phyloP scores from a whole-genome alignment of 192 early-diverging fungal genomes.

The Linnemannia exigua region DNA sequence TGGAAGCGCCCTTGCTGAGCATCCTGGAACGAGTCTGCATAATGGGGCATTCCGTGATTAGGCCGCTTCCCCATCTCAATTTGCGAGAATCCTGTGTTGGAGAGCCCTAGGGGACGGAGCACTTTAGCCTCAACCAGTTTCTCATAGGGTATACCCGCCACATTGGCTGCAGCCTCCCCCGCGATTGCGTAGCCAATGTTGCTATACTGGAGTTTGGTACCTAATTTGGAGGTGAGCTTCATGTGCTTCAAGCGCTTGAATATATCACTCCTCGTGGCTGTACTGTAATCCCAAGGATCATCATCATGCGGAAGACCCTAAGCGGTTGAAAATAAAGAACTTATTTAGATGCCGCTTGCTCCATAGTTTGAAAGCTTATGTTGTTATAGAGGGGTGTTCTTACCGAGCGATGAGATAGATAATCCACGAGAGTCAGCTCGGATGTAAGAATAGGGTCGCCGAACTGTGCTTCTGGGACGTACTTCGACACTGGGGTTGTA shows the following conservation, averaged over 20 bases:
- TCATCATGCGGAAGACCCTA: conserved; percentile 11
- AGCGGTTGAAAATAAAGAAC: not conserved
- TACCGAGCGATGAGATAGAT: conserved; percentile 44
- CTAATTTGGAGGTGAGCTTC: not conserved
- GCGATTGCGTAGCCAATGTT: conserved; percentile 29
- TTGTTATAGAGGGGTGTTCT: not conserved
- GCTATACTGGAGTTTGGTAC: conserved; percentile 6
- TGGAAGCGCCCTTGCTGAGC: conserved; percentile 17
- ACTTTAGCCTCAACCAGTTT: conserved; percentile 16
- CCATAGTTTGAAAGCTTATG: not conserved
- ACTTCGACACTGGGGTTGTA: conserved; percentile 30
- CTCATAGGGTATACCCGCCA: conserved; percentile 18
- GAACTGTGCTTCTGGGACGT: conserved; percentile 17
- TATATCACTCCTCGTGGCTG: conserved; percentile 4
- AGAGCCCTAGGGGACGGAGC: conserved; percentile 18
- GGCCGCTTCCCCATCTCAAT: conserved; percentile 26
- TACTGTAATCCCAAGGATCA: conserved; percentile 4
- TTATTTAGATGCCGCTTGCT: not conserved
- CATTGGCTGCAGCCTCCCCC: conserved; percentile 39
- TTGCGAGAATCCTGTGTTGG: conserved; percentile 25
- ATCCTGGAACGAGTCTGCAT: conserved; percentile 28
- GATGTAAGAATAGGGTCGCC: conserved; percentile 19
- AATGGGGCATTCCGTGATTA: conserved; percentile 22
- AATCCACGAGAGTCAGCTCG: conserved; percentile 28
- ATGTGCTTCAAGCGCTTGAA: conserved; percentile 26